Evolutionary conservation across 257 asterid genomes (phyloP).

Genomic region (Nemophila menziesii): DNA sequence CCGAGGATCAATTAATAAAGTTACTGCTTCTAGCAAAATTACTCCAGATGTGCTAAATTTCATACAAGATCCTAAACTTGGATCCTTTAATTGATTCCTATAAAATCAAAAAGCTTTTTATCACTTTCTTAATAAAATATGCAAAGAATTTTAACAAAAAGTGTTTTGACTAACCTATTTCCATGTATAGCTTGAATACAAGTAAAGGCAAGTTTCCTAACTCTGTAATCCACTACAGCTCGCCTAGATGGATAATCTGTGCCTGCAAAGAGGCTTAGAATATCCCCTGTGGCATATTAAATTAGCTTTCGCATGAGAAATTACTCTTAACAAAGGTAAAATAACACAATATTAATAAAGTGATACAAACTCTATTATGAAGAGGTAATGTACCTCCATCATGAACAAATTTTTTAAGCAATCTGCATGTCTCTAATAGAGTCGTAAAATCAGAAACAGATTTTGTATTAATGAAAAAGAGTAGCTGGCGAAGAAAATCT

Average conservation of each 20-base stretch:
- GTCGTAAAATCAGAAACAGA: conserved; percentile 56
- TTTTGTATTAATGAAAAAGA: conserved; percentile 83
- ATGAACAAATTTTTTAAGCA: conserved; percentile 49
- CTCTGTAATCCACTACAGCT: conserved; percentile 66
- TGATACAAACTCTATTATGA: conserved; percentile 4
- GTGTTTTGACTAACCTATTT: conserved; percentile 40
- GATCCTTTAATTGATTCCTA: conserved; percentile 60
- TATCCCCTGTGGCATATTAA: conserved; percentile 39
- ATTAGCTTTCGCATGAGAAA: conserved; percentile 2
- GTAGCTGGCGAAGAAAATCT: conserved; percentile 59
- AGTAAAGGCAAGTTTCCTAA: conserved; percentile 50
- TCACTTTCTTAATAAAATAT: too few species aligned
- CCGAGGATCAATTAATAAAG: conserved; percentile 41
- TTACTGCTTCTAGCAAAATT: conserved; percentile 52
- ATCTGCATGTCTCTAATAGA: conserved; percentile 70
- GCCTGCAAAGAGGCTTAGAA: conserved; percentile 54
- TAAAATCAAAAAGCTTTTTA: conserved; percentile 10
- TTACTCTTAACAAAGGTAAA: background rate
- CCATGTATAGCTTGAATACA: conserved; percentile 65
- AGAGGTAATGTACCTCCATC: conserved; percentile 45
- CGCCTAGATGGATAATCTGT: conserved; percentile 38
- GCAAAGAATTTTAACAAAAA: background rate
- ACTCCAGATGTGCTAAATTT: conserved; percentile 37
- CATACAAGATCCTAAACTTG: conserved; percentile 37
- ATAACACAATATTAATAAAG: background rate